phyloP scores from a whole-genome alignment of 768 basidiomycete species.

The Sistotremastrum suecicum region DNA sequence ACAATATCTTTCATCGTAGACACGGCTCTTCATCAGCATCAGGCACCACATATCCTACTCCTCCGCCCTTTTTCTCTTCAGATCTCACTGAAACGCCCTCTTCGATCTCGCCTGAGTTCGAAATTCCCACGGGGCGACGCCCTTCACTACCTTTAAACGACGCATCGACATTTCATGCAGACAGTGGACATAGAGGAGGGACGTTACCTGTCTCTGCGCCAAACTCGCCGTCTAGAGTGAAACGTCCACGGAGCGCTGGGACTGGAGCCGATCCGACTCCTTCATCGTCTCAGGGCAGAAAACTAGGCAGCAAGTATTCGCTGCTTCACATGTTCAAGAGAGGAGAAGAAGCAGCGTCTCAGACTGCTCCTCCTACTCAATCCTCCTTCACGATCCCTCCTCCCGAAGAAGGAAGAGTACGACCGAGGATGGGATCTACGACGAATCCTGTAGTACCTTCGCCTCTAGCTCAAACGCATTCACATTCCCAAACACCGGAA shows the following conservation, averaged over 20 bases:
- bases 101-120: background rate
- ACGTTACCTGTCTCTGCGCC: conserved; percentile 11
- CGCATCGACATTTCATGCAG: background rate
- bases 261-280: conserved; percentile 38
- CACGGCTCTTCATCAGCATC: conserved; percentile 9
- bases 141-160: conserved; percentile 4
- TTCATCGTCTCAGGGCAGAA: background rate
- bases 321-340: conserved; percentile 1
- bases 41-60: conserved; percentile 10
- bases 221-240: conserved; percentile 20
- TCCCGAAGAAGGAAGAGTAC: too few species aligned
- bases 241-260: conserved; percentile 59
- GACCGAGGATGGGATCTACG: too few species aligned
- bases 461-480: too few species aligned
- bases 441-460: too few species aligned
- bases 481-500: too few species aligned
- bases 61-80: conserved; percentile 64
- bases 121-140: too few species aligned
- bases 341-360: background rate
- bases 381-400: too few species aligned
- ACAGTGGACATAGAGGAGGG: background rate
- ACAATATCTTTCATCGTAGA: conserved; percentile 18
- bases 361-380: too few species aligned
- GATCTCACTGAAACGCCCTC: conserved; percentile 23
- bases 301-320: conserved; percentile 1